Evolutionary conservation across 805 yeast genomes (phyloP), one percentile per base, ranked within the genome.

Genomic region (Scheffersomyces coipomensis): DNA sequence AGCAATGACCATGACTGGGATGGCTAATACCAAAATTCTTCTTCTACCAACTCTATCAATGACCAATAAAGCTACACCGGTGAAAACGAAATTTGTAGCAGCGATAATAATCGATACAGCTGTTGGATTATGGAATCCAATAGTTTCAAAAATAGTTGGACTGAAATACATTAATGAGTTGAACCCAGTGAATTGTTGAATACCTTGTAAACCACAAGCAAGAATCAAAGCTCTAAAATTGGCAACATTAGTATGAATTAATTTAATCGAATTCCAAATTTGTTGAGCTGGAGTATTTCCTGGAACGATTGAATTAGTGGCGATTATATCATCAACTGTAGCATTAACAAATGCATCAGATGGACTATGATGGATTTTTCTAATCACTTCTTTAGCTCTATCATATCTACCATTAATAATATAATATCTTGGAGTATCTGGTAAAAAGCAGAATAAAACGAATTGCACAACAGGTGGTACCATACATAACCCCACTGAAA

Each of bases 181-280:
- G 79, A 91, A 91, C 49, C 98, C 98, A 13, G 96, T 85, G 53
- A 91, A 88, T 66, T 91, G 99, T 70, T 91, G 98, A 55, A 93
- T 85, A 42, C 95, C 97, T 66, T 93, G 98, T 48, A 91, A 68
- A 24, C 95, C 96, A 71, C 97, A 89, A 9, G 91, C 93, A 54
- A 91, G 81, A 24, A 90, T 70, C 45, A 93, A 75, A 5, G 97
- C 98, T 55, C 98, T 80, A 44, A 88, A 79, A 62, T 91, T 90
- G 1, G 95, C 83, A 29, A 88, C 87, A 27, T 75, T 76, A 1
- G 66, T 64, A 58, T 85, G 91, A 50, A 85, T 69, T 45, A 80
- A 73, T 46, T 74, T 77, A 46, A 84, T 66, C 9, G 85, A 79
- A 49, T 78, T 79, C 75, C 78, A 73, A 32, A 79, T 69, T 55